Conservation (phyloP, 495 filamentous ascomycete species). For the Parmelia sp. region DNA sequence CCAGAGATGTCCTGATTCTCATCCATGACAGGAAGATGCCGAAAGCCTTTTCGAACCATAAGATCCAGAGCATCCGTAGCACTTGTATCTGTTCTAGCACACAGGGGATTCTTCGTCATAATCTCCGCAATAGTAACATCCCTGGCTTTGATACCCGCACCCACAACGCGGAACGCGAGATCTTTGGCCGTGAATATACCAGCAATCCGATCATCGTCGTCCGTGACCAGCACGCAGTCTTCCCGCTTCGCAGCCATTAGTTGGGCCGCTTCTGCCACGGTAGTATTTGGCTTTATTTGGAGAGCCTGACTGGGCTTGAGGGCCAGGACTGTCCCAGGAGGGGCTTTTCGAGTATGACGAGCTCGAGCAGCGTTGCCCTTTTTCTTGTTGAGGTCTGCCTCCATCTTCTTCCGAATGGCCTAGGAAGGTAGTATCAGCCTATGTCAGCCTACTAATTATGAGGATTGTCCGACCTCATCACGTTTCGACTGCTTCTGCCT, state of each 20-base stretch:
- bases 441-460: background rate
- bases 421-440: slow-evolving; percentile 39
- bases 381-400: slow-evolving; percentile 97
- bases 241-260: slow-evolving; percentile 98
- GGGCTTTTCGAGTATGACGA: slow-evolving; percentile 82
- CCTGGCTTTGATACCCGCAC: slow-evolving; percentile 81
- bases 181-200: slow-evolving; percentile 99
- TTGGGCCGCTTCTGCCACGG: slow-evolving; percentile 93
- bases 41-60: slow-evolving; percentile 97
- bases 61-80: slow-evolving; percentile 95
- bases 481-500: slow-evolving; percentile 91
- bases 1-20: slow-evolving; percentile 99
- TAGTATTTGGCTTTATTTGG: slow-evolving; percentile 93
- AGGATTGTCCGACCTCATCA: slow-evolving; percentile 76
- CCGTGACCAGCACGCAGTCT: slow-evolving; percentile 97
- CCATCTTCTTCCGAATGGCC: slow-evolving; percentile 95
- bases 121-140: slow-evolving; percentile 93
- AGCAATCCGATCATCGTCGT: slow-evolving; percentile 94
- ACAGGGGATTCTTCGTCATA: slow-evolving; percentile 99
- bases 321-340: slow-evolving; percentile 90
- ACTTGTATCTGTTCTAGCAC: slow-evolving; percentile 93
- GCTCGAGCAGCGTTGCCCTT: slow-evolving; percentile 70
- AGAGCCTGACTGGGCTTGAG: slow-evolving; percentile 91
- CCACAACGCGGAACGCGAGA: slow-evolving; percentile 93
- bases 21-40: slow-evolving; percentile 98